phyloP scores from a whole-genome alignment of 169 alveolate genomes.

The Plasmodium inui region DNA sequence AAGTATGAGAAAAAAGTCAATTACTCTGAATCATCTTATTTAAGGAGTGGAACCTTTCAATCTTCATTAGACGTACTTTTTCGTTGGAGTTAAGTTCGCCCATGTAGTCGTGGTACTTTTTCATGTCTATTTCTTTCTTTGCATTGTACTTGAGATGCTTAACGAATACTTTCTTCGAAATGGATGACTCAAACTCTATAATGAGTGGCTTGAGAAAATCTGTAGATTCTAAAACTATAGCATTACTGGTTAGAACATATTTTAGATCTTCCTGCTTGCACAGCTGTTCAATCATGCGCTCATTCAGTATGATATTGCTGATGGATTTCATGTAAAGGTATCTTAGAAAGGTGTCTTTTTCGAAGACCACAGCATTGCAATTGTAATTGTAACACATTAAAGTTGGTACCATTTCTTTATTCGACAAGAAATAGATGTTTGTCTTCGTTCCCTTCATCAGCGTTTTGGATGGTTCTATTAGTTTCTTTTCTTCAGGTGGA shows the following conservation, averaged over 20 bases:
- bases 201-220: constrained; percentile 66
- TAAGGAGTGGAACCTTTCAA: constrained; percentile 49
- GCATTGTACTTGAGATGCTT: constrained; percentile 28
- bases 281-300: constrained; percentile 43
- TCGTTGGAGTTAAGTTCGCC: constrained; percentile 16
- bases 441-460: constrained; percentile 58
- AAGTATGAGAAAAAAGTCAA: neutral
- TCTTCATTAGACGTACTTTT: constrained; percentile 22
- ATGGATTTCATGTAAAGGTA: constrained; percentile 35
- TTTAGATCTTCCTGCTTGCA: constrained; percentile 44
- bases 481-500: constrained; percentile 5
- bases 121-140: constrained; percentile 31
- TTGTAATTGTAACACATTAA: constrained; percentile 51
- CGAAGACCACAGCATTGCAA: constrained; percentile 55
- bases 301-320: constrained; percentile 50
- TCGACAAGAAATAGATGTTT: constrained; percentile 43
- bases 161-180: constrained; percentile 29
- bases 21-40: neutral
- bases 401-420: constrained; percentile 44
- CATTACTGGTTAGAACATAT: constrained; percentile 44
- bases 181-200: constrained; percentile 48
- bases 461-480: constrained; percentile 59
- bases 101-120: constrained; percentile 22
- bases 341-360: constrained; percentile 46
- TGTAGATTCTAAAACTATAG: constrained; percentile 52